Evolutionary conservation across 768 basidiomycete genomes (phyloP), one percentile per base, ranked within the genome.

Genomic region (Exidia glandulosa): DNA sequence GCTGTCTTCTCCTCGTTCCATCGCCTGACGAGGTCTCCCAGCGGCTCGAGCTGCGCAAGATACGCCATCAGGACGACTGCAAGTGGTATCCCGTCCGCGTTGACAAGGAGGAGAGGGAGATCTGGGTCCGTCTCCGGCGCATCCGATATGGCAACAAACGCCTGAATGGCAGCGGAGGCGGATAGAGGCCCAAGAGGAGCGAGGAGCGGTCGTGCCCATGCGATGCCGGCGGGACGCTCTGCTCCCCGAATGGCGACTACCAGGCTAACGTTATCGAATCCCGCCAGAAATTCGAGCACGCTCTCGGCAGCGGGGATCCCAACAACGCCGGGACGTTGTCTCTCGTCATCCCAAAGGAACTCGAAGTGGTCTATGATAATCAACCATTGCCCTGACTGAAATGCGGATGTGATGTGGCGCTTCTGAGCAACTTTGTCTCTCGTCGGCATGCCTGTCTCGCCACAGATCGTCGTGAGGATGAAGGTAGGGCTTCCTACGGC

Each of bases 1-100:
- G 66, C 54, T 19, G 65, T 67, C 19, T 66, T 63, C 45, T 64
- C 65, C 27, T 60, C 63, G 12, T 55, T 47, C 66, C 66, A 67
- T 2, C 65, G 65, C 13, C 37, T 3, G 16, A 66, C 61, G 12
- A 66, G 65, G 2, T 32, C 58, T 59, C 63, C 63, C 2, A 59
- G 52, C 30, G 60, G 60, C 33, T 66, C 65, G 16, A 60, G 60
- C 59, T 67, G 58, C 2, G 65, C 57, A 16, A 66, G 60, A 31
- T 64, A 64, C 32, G 63, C 65, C 66, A 67, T 66, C 32, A 67
- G 62, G 14, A 60, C 57, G 33, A 67, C 57, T 3, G 73, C 73
- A 36, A 71, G 62, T 34, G 74, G 73, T 57, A 74, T 65, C 58
- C 66, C 56, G 29, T 66, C 72, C 33, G 75, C 56, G 5, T 61